Percentiles rank a stretch among this genome's conserved stretches.
phyloP scores from a whole-genome alignment of 179 eudicot genomes.

The Beta corolliflora region DNA sequence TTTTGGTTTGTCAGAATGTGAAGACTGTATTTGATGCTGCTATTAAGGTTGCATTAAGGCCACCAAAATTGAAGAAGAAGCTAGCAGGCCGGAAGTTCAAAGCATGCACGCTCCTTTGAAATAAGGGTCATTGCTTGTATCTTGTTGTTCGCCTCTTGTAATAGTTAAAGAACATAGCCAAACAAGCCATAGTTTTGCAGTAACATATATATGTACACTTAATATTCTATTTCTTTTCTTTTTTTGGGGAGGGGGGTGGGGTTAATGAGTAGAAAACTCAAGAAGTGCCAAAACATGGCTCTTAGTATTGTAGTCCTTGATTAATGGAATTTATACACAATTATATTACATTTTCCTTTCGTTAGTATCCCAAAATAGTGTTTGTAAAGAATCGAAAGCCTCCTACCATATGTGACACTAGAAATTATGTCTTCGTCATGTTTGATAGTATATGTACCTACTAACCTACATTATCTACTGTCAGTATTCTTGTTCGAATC shows the following conservation, averaged over 20 bases:
- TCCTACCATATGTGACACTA: too few relatives aligned
- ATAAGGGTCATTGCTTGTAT: not conserved
- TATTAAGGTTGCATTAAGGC: conserved; percentile 30
- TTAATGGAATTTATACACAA: not conserved
- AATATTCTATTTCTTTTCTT: not conserved
- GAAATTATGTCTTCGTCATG: too few relatives aligned
- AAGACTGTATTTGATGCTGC: conserved; percentile 39
- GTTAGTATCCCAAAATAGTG: too few relatives aligned
- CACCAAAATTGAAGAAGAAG: conserved; percentile 33
- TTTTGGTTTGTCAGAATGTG: conserved; percentile 26
- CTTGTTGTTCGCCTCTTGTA: not conserved
- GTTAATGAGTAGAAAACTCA: not conserved
- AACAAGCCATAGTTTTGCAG: conserved; percentile 11
- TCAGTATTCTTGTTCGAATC: too few relatives aligned
- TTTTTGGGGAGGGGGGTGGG: not conserved
- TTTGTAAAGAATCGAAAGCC: not conserved
- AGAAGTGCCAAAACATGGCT: not conserved
- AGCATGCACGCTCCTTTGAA: conserved; percentile 26
- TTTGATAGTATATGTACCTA: too few relatives aligned
- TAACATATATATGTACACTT: not conserved
- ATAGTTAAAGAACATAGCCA: not conserved
- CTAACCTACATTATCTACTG: too few relatives aligned
- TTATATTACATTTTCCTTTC: not conserved
- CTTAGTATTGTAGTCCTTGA: conserved; percentile 4
- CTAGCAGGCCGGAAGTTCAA: conserved; percentile 7